A percentile compares a stretch with the other conserved stretches of the same genome.
Conservation (phyloP, 495 filamentous ascomycete genomes). For the Aspergillus coremiiformis region DNA sequence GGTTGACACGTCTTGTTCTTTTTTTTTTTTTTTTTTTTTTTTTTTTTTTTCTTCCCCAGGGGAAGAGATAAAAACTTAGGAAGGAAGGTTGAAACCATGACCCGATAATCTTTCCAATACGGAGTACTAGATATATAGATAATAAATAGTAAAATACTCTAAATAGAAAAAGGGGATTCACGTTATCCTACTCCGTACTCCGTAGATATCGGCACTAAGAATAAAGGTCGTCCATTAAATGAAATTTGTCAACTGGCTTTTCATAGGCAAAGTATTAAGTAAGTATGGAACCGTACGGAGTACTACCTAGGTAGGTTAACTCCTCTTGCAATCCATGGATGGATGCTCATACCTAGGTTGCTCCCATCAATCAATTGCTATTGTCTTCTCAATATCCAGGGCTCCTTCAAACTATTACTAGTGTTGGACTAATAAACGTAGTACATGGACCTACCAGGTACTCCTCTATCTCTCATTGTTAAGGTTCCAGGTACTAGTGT, state of each 20-base stretch:
- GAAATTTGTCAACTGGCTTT: background rate
- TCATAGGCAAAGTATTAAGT: background rate
- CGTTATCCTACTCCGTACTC: no score
- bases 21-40: background rate
- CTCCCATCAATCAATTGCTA: no score
- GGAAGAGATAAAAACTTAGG: background rate
- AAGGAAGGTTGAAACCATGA: background rate
- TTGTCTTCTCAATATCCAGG: background rate
- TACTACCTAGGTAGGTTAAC: no score
- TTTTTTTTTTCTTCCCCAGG: background rate
- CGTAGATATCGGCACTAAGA: background rate
- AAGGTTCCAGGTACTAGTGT: background rate
- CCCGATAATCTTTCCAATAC: background rate
- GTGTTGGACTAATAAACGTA: no score
- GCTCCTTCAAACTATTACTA: no score
- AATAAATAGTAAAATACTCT: no score
- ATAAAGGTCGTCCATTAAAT: background rate
- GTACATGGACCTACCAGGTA: no score
- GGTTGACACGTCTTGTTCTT: slow-evolving; percentile 3
- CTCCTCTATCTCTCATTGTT: background rate
- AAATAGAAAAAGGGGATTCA: background rate
- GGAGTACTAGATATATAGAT: no score
- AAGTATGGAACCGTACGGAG: no score
- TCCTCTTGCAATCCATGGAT: background rate
- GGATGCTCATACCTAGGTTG: background rate